Conservation (phyloP, 2,329 filamentous ascomycete species). For the Neofusicoccum umdonicola region DNA sequence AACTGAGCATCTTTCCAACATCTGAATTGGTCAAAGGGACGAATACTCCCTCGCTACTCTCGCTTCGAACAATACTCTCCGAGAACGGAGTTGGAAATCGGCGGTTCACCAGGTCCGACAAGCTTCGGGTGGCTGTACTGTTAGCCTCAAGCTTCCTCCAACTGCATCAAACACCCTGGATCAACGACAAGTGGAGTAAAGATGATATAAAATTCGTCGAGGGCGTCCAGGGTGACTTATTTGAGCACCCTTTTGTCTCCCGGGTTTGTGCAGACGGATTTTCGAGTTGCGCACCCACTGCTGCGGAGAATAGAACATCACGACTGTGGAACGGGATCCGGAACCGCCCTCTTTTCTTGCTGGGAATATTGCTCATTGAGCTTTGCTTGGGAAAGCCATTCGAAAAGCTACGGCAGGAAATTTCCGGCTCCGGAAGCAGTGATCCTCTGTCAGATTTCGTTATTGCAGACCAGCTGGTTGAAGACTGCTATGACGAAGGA, state of each 20-base stretch:
- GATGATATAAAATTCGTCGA: constrained; percentile 26
- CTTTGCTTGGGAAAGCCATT: constrained; percentile 32
- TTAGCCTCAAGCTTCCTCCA: constrained; percentile 26
- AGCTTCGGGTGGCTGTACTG: constrained; percentile 23
- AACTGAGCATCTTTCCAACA: no score
- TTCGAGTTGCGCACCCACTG: constrained; percentile 18
- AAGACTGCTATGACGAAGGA: constrained; percentile 28
- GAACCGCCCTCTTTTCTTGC: constrained; percentile 32
- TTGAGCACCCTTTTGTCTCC: constrained; percentile 23
- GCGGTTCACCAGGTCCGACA: constrained; percentile 1
- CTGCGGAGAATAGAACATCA: no score
- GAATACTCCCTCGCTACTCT: no score
- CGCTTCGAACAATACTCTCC: no score
- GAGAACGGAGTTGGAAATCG: no score
- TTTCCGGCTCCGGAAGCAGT: constrained; percentile 16
- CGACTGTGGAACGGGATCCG: background rate
- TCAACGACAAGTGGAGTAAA: constrained; percentile 24
- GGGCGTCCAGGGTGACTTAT: constrained; percentile 8
- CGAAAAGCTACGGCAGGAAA: constrained; percentile 21
- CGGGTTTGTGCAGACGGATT: no score
- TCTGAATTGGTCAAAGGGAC: no score
- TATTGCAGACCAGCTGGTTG: constrained; percentile 26
- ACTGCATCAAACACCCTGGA: constrained; percentile 27
- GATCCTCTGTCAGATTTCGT: constrained; percentile 20
- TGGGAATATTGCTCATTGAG: constrained; percentile 35